Conservation (phyloP, 2,329 filamentous ascomycete genomes). For the Septoria linicola region DNA sequence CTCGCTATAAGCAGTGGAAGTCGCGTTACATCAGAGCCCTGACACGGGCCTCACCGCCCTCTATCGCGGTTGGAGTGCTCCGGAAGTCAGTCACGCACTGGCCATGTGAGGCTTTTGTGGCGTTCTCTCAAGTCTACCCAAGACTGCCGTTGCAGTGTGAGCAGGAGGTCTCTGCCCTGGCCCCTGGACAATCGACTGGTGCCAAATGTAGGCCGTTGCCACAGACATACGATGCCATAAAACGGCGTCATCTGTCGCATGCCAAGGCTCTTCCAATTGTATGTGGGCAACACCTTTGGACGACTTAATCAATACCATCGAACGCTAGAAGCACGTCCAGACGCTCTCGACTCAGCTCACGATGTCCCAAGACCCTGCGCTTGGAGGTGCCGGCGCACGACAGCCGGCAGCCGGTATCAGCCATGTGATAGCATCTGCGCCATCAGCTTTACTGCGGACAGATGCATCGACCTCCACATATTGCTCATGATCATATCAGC, state of each 20-base stretch:
- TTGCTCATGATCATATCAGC: neutral
- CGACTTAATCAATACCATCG: conserved; percentile 9
- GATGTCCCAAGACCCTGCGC: conserved; percentile 13
- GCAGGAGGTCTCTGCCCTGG: neutral
- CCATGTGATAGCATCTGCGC: conserved; percentile 3
- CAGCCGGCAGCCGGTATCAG: neutral
- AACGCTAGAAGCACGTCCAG: conserved; percentile 18
- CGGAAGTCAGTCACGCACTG: neutral
- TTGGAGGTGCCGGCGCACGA: neutral
- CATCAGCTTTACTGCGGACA: neutral
- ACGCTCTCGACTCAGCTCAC: neutral
- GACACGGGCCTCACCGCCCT: conserved; percentile 1
- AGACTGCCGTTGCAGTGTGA: neutral
- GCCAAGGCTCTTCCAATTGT: neutral
- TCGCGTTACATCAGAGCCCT: too few relatives aligned
- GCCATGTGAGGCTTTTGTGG: conserved; percentile 20
- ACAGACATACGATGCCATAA: neutral
- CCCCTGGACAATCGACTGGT: too few relatives aligned
- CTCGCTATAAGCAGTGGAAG: too few relatives aligned
- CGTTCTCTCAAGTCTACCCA: conserved; percentile 5
- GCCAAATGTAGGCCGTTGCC: neutral
- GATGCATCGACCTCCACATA: neutral
- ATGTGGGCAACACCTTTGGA: conserved; percentile 2
- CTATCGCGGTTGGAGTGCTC: conserved; percentile 4
- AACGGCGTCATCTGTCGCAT: neutral